Base-by-base conservation (phyloP, 106 monocot genomes). In the Allium sativum region DNA sequence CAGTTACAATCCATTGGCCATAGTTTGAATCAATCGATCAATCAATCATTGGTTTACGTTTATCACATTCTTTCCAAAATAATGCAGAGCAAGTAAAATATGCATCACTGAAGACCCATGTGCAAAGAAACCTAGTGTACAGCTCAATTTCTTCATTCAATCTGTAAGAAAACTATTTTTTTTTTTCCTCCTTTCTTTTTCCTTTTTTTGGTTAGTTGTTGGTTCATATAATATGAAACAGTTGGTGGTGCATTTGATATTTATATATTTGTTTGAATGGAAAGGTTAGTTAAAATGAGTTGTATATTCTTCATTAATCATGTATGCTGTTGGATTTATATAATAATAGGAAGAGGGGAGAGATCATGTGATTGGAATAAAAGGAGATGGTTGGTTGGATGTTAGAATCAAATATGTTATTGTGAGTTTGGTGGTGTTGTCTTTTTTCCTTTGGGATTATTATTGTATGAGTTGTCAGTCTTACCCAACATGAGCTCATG, bases 41-140 rank as follows among this genome's bases (percentile, higher is more conserved):
- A n/a, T 44, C 17, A 41, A 21, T 42, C 58, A 84, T 84, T 18
- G 83, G 92, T 84, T 87, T 88, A 21, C 43, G 75, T 20, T 88
- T 50, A 50, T 50, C 15, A 12, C 15, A 12, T 50, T 50, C 48
- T 50, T 50, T 50, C 48, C 48, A 31, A 31, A 31, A 31, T 31
- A 31, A 31, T 31, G 31, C 31, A 31, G 31, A 31, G 31, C 31
- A 31, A 31, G 31, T 31, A 31, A 31, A 31, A 31, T 31, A 31
- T 31, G 31, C 31, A 31, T 31, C 31, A 31, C 31, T 31, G 31
- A 31, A 31, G 31, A 31, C 5, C 31, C 31, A 31, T 31, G 31
- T 31, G 31, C 48, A 50, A 6, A 12, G 15, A 50, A 15, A 15
- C 48, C 48, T 15, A 50, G 48, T 50, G 48, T 50, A 50, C 44